Conservation (phyloP, 139 green algal species). For the Tetradesmus obliquus region DNA sequence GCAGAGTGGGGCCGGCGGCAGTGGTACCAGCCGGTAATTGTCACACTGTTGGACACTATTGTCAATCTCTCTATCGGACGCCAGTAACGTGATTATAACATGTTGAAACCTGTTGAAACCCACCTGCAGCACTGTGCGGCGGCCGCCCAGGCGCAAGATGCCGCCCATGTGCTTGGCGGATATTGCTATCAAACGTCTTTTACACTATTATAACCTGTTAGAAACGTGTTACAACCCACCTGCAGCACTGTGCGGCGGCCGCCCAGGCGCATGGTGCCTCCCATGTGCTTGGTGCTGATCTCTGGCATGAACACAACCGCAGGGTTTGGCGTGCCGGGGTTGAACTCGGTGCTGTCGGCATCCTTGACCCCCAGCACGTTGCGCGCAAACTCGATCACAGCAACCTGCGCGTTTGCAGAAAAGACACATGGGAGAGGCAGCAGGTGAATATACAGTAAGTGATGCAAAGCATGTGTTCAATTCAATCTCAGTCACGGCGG, state of each 20-base stretch:
- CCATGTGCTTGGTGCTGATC: conserved; percentile 70
- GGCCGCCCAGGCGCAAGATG: conserved; percentile 97
- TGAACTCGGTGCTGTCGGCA: conserved; percentile 95
- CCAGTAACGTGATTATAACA: too few relatives aligned
- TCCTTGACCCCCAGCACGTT: conserved; percentile 87
- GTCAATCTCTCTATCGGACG: too few relatives aligned
- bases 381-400: conserved; percentile 98
- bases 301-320: conserved; percentile 99
- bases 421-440: neutral
- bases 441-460: neutral
- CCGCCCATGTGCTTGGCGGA: conserved; percentile 78
- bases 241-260: conserved; percentile 83
- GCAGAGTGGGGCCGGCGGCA: too few relatives aligned
- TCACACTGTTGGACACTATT: too few relatives aligned
- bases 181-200: too few relatives aligned
- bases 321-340: conserved; percentile 78
- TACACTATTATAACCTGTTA: too few relatives aligned
- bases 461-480: too few relatives aligned
- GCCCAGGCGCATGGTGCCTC: conserved; percentile 99
- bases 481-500: too few relatives aligned
- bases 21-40: too few relatives aligned
- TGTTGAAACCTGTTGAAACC: neutral
- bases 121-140: conserved; percentile 82
- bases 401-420: conserved; percentile 78
- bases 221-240: neutral